phyloP scores from a whole-genome alignment of 2,329 filamentous ascomycete species.

The Laburnicola sp. region DNA sequence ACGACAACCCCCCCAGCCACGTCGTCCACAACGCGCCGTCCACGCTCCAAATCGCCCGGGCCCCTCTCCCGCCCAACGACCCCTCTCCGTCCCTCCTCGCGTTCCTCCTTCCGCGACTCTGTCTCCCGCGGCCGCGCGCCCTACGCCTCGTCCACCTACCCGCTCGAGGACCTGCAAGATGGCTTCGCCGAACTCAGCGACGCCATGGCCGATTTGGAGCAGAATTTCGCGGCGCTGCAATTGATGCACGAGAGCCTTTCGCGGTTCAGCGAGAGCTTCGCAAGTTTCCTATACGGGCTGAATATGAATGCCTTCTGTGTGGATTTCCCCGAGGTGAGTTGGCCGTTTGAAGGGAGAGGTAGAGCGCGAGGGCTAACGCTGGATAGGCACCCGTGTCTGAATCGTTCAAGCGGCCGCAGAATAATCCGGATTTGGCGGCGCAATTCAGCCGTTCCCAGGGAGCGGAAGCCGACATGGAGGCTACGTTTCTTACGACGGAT shows the following conservation, averaged over 20 bases:
- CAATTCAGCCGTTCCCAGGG: conserved; percentile 28
- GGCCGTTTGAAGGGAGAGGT: not conserved
- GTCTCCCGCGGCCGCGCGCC: conserved; percentile 45
- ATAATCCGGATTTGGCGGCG: conserved; percentile 29
- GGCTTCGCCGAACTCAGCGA: conserved; percentile 93
- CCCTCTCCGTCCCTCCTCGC: conserved; percentile 84
- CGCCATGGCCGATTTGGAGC: conserved; percentile 91
- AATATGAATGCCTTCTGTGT: conserved; percentile 99
- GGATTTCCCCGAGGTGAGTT: conserved; percentile 84
- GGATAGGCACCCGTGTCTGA: conserved; percentile 78
- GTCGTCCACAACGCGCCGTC: conserved; percentile 38
- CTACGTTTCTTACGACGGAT: conserved; percentile 91
- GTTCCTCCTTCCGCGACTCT: conserved; percentile 75
- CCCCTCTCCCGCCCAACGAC: conserved; percentile 78
- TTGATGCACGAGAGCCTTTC: conserved; percentile 93
- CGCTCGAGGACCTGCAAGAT: conserved; percentile 81
- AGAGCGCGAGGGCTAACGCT: not conserved
- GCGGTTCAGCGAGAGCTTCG: conserved; percentile 94
- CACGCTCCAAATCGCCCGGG: conserved; percentile 55
- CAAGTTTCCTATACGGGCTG: conserved; percentile 89
- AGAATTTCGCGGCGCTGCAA: conserved; percentile 96
- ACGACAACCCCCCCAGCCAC: conserved; percentile 25
- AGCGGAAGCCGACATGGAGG: conserved; percentile 60
- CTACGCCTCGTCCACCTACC: conserved; percentile 61
- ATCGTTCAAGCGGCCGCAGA: conserved; percentile 65